Conservation (phyloP, 2,329 filamentous ascomycete species). For the Corniculantispora saksenae region DNA sequence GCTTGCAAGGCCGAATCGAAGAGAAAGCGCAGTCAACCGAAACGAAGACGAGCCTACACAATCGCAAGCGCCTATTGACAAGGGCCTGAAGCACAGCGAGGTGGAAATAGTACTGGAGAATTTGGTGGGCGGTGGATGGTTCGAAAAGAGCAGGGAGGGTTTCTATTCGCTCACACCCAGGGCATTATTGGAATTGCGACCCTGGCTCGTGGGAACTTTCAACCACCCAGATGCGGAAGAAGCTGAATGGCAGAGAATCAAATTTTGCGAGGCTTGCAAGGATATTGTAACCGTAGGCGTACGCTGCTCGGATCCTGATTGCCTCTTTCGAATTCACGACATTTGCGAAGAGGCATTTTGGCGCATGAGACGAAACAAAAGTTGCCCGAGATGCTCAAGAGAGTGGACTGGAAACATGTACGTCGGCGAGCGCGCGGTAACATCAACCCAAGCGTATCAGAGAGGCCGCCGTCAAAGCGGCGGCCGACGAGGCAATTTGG, state of each 20-base stretch:
- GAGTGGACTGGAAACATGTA: slow-evolving; percentile 52
- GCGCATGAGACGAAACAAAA: slow-evolving; percentile 60
- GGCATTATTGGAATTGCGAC: slow-evolving; percentile 78
- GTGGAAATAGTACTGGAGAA: slow-evolving; percentile 71
- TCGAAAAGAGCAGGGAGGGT: slow-evolving; percentile 69
- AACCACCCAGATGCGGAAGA: slow-evolving; percentile 69
- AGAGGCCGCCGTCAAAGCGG: slow-evolving; percentile 39
- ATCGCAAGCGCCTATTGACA: slow-evolving; percentile 42
- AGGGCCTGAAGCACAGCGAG: slow-evolving; percentile 71
- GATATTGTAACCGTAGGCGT: slow-evolving; percentile 86
- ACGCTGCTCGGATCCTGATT: slow-evolving; percentile 70
- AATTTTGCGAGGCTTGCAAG: slow-evolving; percentile 83
- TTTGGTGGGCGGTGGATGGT: slow-evolving; percentile 80
- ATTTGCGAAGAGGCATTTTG: slow-evolving; percentile 76
- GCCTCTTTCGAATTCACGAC: slow-evolving; percentile 72
- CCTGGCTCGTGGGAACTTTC: slow-evolving; percentile 86
- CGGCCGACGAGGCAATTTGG: slow-evolving; percentile 35
- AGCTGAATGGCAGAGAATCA: slow-evolving; percentile 72
- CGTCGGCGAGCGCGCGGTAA: slow-evolving; percentile 60
- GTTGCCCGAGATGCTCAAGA: slow-evolving; percentile 63
- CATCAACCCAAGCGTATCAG: slow-evolving; percentile 52
- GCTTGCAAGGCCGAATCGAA: slow-evolving; percentile 55
- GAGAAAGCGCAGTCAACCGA: slow-evolving; percentile 34
- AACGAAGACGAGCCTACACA: slow-evolving; percentile 27
- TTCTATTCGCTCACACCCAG: slow-evolving; percentile 79